phyloP scores from a whole-genome alignment of 2,329 filamentous ascomycete species.

The Beauveria sp. region DNA sequence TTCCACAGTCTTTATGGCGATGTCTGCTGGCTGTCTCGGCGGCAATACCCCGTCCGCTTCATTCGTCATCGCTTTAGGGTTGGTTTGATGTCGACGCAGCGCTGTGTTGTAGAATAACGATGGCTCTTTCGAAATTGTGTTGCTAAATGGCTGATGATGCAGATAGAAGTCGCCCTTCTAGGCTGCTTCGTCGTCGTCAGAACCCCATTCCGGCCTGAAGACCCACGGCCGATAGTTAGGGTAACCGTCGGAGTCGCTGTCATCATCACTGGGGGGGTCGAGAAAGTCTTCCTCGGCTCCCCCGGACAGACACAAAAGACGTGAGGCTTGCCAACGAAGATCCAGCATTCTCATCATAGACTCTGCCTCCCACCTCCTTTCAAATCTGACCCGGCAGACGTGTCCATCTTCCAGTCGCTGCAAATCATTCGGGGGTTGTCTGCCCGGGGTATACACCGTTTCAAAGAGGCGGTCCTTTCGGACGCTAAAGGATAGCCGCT shows the following conservation, averaged over 20 bases:
- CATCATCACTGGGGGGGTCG: not conserved
- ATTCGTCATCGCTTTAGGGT: too few species aligned
- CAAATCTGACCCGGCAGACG: not conserved
- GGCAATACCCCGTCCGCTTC: too few species aligned
- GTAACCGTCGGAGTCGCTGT: not conserved
- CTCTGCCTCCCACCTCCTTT: not conserved
- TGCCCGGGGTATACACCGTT: not conserved
- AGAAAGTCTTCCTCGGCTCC: not conserved
- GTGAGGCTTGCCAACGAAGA: not conserved
- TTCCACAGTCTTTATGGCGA: too few species aligned
- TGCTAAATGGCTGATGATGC: too few species aligned
- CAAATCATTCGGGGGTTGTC: not conserved
- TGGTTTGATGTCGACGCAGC: too few species aligned
- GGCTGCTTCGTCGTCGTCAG: not conserved
- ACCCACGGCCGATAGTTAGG: not conserved
- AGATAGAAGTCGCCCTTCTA: not conserved
- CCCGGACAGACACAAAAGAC: not conserved
- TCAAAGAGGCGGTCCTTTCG: not conserved
- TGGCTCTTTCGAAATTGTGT: too few species aligned
- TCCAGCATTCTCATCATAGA: not conserved
- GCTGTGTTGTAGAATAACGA: too few species aligned
- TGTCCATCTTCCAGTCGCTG: not conserved
- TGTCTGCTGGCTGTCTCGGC: too few species aligned
- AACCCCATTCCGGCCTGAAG: not conserved
- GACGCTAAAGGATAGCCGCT: not conserved